Conservation (phyloP, 495 filamentous ascomycete genomes). For the Penicillium dipodomyicola region DNA sequence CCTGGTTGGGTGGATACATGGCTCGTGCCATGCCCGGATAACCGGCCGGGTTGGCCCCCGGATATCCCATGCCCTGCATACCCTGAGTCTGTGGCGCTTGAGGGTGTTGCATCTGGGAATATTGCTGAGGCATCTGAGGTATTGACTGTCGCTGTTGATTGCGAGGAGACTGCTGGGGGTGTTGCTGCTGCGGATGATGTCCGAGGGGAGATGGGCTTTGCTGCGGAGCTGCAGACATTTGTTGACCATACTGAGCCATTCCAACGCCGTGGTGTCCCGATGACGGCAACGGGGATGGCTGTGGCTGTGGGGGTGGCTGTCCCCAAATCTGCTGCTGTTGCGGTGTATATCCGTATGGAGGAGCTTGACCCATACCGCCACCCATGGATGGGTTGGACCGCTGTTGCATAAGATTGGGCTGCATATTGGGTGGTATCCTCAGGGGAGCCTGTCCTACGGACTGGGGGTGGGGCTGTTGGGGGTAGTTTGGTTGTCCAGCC, state of each 20-base stretch:
- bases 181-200: conserved; percentile 38
- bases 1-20: conserved; percentile 45
- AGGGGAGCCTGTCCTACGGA: conserved; percentile 45
- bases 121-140: conserved; percentile 44
- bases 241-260: conserved; percentile 47
- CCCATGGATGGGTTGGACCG: conserved; percentile 42
- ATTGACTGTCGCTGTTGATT: conserved; percentile 42
- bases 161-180: conserved; percentile 51
- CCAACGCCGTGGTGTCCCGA: conserved; percentile 40
- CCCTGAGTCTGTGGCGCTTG: conserved; percentile 60
- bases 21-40: conserved; percentile 41
- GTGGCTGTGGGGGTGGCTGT: conserved; percentile 54
- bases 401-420: conserved; percentile 48
- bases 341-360: conserved; percentile 47
- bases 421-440: conserved; percentile 42
- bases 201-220: conserved; percentile 45
- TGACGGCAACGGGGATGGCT: conserved; percentile 47
- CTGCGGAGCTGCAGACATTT: conserved; percentile 38
- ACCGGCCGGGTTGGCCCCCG: conserved; percentile 34
- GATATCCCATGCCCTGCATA: conserved; percentile 45
- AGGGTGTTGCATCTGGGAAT: conserved; percentile 49
- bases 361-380: conserved; percentile 37
- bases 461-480: conserved; percentile 40
- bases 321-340: conserved; percentile 52
- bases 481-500: conserved; percentile 34